phyloP scores from a whole-genome alignment of 768 basidiomycete species.

The Tubosaeta sp. region DNA sequence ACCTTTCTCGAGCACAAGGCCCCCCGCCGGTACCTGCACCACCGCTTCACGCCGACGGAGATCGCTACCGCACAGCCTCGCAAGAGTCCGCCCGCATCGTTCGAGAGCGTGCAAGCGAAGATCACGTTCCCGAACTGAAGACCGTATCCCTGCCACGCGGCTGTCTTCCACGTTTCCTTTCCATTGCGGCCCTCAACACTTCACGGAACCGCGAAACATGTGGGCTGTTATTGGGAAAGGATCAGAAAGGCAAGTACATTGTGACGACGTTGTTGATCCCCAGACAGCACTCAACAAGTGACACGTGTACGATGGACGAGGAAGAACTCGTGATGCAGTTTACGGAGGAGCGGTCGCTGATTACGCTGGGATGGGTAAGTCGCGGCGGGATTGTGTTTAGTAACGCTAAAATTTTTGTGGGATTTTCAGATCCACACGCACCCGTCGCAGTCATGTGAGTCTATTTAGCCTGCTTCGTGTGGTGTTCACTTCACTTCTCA shows the following conservation, averaged over 20 bases:
- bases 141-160: conserved; percentile 66
- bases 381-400: not conserved
- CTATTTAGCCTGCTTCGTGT: not conserved
- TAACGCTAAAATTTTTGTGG: not conserved
- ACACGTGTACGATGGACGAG: conserved; percentile 91
- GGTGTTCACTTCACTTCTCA: not conserved
- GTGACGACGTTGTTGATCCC: conserved; percentile 86
- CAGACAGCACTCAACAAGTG: conserved; percentile 82
- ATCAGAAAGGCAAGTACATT: conserved; percentile 52
- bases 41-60: conserved; percentile 20
- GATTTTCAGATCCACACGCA: conserved; percentile 79
- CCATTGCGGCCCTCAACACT: conserved; percentile 77
- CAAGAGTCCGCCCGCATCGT: conserved; percentile 34
- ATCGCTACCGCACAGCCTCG: conserved; percentile 31
- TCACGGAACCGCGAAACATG: conserved; percentile 80
- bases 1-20: conserved; percentile 24
- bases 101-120: conserved; percentile 28
- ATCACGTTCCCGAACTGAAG: conserved; percentile 46
- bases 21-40: conserved; percentile 24
- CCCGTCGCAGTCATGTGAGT: conserved; percentile 80
- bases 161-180: conserved; percentile 70
- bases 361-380: conserved; percentile 89
- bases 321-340: conserved; percentile 85
- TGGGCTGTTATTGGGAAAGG: conserved; percentile 75
- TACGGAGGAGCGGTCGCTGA: conserved; percentile 73